phyloP scores from a whole-genome alignment of 257 asterid genomes.

The Hygrophila difformis region DNA sequence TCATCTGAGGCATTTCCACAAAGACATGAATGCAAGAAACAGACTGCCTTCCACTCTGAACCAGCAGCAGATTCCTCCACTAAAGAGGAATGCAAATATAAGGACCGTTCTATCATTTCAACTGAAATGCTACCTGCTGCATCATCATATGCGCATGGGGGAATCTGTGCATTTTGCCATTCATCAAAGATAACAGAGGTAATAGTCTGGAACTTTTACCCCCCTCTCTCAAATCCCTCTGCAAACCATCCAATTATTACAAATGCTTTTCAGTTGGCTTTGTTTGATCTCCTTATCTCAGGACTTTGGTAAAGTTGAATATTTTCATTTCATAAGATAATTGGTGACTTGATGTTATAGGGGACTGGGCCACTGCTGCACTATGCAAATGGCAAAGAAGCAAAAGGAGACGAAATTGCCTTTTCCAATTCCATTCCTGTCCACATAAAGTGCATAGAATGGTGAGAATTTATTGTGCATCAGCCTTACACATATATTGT shows the following conservation, averaged over 20 bases:
- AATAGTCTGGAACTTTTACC: conserved; percentile 23
- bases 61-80: conserved; percentile 22
- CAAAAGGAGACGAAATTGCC: conserved; percentile 26
- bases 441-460: conserved; percentile 75
- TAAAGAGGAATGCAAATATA: conserved; percentile 24
- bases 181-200: conserved; percentile 62
- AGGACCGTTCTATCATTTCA: conserved; percentile 24
- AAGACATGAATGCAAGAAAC: conserved; percentile 18
- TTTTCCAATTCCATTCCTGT: conserved; percentile 45
- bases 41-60: conserved; percentile 14
- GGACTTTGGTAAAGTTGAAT: too few species aligned
- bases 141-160: conserved; percentile 21
- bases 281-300: too few species aligned
- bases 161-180: conserved; percentile 72
- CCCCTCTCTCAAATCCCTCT: too few species aligned
- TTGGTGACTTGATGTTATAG: conserved; percentile 32
- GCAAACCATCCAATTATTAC: too few species aligned
- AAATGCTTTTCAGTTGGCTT: too few species aligned
- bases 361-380: conserved; percentile 59
- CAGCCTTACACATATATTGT: too few species aligned
- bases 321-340: too few species aligned
- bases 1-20: conserved; percentile 20
- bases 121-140: conserved; percentile 19
- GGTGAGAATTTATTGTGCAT: too few species aligned
- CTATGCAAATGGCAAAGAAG: conserved; percentile 70